Base-by-base conservation (phyloP, 163 green algal genomes). In the Smithsoniella earleae region DNA sequence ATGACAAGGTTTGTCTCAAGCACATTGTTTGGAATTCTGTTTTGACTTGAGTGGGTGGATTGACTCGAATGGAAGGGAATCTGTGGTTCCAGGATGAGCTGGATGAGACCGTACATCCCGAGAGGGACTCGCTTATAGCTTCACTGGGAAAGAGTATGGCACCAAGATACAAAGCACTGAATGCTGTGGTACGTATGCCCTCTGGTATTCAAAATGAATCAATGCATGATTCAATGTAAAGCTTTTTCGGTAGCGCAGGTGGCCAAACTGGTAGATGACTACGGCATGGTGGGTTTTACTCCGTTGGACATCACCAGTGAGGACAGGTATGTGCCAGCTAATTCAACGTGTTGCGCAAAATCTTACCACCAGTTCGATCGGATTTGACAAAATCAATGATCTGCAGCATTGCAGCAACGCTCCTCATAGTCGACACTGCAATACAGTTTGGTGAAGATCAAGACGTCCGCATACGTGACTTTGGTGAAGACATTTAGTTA, bases 281-380 rank as follows among this genome's bases (percentile, higher is more conserved):
- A 88, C 80, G 89, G 81, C 77, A 88, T 98, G 62, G 85, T 99
- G 28, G 87, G 77, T 73, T 99, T 98, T 74, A 63, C 92, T 27
- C 85, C 91, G 18, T 82, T 98, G 49, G 92, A 99, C 79, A 92
- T 96, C 36, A 88, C 52, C 1, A 86, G 97, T 63, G 91, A 96
- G 44, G 89, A 97, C 34, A 92, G 86, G 86, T 90, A 58, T 25
- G 58, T 31, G 33, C 25, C 4, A 33, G 30, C 58, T 22, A 66
- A 73, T 74, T 76, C 25, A 22, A n/a, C 46, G 8, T 66, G 58
- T 4, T 27, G 16, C n/a, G 34, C n/a, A n/a, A n/a, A n/a, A n/a
- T n/a, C n/a, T 66, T 18, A 66, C 55, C 55, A 66, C 18, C 55
- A 28, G 18, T 66, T 16, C 49, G 22, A 18, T 20, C 18, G n/a